These are phyloP conservation scores for Trypanosoma grayi DNA, from an alignment of 208 protist species.

Conservation along the genomic window DNA sequence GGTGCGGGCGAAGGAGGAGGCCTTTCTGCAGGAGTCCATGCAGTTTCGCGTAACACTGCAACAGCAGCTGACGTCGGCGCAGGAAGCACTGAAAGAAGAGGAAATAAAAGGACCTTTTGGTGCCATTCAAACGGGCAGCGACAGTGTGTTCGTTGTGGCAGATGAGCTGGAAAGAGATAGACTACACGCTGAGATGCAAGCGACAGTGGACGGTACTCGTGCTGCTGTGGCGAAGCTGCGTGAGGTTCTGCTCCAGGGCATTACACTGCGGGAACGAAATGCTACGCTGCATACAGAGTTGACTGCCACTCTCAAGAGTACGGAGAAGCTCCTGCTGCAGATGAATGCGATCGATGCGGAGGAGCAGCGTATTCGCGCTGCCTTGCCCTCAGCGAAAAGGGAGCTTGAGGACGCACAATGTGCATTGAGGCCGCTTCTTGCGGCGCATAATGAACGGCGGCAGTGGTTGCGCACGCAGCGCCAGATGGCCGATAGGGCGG, in stretches of 20 bases:
- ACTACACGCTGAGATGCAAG: slow-evolving; percentile 10
- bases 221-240: neutral
- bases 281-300: neutral
- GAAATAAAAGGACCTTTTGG: too few species aligned
- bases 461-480: neutral
- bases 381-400: neutral
- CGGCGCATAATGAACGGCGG: neutral
- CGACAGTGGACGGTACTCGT: neutral
- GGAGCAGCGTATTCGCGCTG: neutral
- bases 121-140: too few species aligned
- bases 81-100: slow-evolving; percentile 1
- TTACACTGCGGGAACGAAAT: slow-evolving; percentile 2
- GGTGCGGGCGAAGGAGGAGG: slow-evolving; percentile 25
- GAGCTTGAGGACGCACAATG: neutral
- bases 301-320: neutral
- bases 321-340: slow-evolving; percentile 1
- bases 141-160: neutral
- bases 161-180: neutral
- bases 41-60: slow-evolving; percentile 18
- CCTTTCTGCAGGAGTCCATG: slow-evolving; percentile 15
- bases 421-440: neutral
- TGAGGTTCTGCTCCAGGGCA: neutral
- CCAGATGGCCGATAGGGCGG: neutral
- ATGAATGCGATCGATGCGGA: neutral
- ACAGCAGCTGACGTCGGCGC: neutral